Base-by-base conservation (phyloP, 2,329 filamentous ascomycete species). In the Aspergillus novoparasiticus region DNA sequence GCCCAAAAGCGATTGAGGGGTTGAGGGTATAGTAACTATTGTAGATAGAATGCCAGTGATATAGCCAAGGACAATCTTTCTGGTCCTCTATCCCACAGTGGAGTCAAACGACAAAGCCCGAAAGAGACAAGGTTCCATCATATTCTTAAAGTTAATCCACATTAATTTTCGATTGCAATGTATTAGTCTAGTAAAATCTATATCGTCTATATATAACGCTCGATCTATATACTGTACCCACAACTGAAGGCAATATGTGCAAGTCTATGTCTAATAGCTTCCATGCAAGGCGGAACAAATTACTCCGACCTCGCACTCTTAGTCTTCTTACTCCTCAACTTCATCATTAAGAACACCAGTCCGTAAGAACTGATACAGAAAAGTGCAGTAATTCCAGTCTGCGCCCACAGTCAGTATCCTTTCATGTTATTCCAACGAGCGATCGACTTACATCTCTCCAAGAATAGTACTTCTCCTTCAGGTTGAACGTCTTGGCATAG, bases 261-360 rank as follows among this genome's bases (percentile, higher is more conserved):
- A 28, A 19, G 1, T 36, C 30, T 23, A 54, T 8, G 16, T 36
- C 30, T 36, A 54, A 32, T n/a, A 10, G 0, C 30, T 23, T 34
- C 30, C 51, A 36, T 12, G 19, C 19, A 54, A 12, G 16, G 11
- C 19, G 34, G 16, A 26, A 50, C 2, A 39, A 45, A 60, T 64
- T 60, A 76, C 57, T 77, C 75, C 4, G 70, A 73, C 11, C 73
- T 66, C 6, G 80, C 80, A 51, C 75, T 82, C 74, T 83, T 83
- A 19, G 78, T 82, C 65, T 77, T 79, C 73, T 83, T 83, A 43
- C 79, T 83, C 62, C 82, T 72, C 51, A 83, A 66, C 71, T 82
- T 83, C 81, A 83, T 83, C 75, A 83, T 78, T 28, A 81, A 48
- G 67, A 80, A 83, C 1, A 83, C 81, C 59, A 80, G 61, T 6